Evolutionary conservation across 805 yeast genomes (phyloP), one percentile per base, ranked within the genome.

Genomic region (Nakazawaea anatomiae): DNA sequence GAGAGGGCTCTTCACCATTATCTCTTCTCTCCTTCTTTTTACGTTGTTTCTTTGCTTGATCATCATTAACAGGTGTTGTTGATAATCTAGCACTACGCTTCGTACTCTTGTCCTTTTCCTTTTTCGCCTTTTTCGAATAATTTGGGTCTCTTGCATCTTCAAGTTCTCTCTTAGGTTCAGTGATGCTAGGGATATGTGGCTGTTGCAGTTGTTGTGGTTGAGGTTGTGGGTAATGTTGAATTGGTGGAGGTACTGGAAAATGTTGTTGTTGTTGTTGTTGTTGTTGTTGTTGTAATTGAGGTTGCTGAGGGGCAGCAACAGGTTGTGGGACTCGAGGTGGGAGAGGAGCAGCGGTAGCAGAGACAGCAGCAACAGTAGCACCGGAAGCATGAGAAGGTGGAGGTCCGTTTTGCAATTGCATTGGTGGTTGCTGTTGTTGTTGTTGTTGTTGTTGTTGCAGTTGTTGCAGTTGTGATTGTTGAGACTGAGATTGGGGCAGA

Each of bases 401-500:
- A 14, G 27, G 29, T 5, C 43, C 34, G 6, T 28, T 30, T 29
- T 28, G 42, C 51, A 44, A 18, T 18, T 47, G 44, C 48, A 42
- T 44, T 35, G 43, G 43, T 8, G 32, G 55, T 42, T 8, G 48
- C 48, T 50, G 49, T 41, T 43, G 53, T 44, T 47, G 48, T 25
- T 36, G 52, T 41, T 43, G 49, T 32, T 8, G 48, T 50, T 50
- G 49, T 41, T 43, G 53, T 44, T 47, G 48, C 14, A 32, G 52
- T 41, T 43, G 49, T 32, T 41, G 53, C 39, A 44, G 49, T 42
- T 57, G 70, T 14, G 58, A 58, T 28, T 48, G 60, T 38, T 58
- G 57, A 46, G 57, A 61, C 12, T 56, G 56, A 44, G 58, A 64
- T 49, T 60, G 67, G 41, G 59, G 61, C 30, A 58, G 55, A 27